phyloP scores from a whole-genome alignment of 306 rosid genomes.

The Elaeagnus macrophylla region DNA sequence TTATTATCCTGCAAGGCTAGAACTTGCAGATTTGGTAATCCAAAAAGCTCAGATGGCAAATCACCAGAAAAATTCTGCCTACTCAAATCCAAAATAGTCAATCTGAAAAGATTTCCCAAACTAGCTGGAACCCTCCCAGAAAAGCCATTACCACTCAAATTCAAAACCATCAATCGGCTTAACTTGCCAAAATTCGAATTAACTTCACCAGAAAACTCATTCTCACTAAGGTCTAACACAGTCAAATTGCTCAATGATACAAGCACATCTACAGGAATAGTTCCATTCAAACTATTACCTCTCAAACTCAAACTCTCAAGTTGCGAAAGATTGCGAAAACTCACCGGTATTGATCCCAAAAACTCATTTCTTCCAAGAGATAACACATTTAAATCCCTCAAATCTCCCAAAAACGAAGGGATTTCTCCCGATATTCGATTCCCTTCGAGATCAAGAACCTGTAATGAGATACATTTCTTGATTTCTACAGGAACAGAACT shows the following conservation, averaged over 20 bases:
- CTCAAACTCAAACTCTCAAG: conserved; percentile 61
- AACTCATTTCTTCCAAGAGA: conserved; percentile 65
- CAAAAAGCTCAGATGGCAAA: conserved; percentile 78
- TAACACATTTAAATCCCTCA: conserved; percentile 44
- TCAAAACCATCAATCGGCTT: conserved; percentile 47
- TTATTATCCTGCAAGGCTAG: conserved; percentile 67
- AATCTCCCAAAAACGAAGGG: conserved; percentile 51
- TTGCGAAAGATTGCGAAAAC: conserved; percentile 48
- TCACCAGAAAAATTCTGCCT: conserved; percentile 74
- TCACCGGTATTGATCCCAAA: conserved; percentile 52
- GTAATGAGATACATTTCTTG: conserved; percentile 45
- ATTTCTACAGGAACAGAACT: conserved; percentile 62
- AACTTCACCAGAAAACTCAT: conserved; percentile 52
- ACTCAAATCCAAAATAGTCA: conserved; percentile 79
- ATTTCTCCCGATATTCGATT: conserved; percentile 50
- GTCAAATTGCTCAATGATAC: conserved; percentile 53
- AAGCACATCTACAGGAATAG: conserved; percentile 37
- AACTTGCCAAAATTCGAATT: conserved; percentile 42
- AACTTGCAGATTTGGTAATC: conserved; percentile 75
- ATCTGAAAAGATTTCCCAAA: conserved; percentile 69
- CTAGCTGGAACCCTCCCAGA: conserved; percentile 64
- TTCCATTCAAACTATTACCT: conserved; percentile 55
- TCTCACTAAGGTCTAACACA: conserved; percentile 60
- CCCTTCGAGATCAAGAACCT: conserved; percentile 62
- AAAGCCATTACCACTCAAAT: conserved; percentile 70